Percentiles rank a stretch among this genome's conserved stretches.
phyloP scores from a whole-genome alignment of 345 rosid species.

The Linum usitatissimum region DNA sequence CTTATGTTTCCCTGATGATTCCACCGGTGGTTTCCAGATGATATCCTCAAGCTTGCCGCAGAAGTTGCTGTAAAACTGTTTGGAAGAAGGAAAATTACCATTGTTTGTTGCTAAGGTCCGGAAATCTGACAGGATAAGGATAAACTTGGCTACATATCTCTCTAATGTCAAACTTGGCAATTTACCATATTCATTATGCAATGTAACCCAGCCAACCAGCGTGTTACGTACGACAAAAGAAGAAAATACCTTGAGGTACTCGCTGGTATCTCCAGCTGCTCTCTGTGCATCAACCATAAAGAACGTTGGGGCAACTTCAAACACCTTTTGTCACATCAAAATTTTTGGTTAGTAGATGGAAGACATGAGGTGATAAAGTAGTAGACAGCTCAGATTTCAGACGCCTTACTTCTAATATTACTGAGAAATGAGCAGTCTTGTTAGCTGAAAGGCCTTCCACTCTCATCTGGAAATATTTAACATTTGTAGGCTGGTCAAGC shows the following conservation, averaged over 20 bases:
- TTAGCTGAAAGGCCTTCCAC: slow-evolving; percentile 78
- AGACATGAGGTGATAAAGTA: background rate
- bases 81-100: background rate
- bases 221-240: background rate
- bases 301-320: slow-evolving; percentile 83
- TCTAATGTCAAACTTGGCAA: no score
- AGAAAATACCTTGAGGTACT: slow-evolving; percentile 66
- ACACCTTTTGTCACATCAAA: slow-evolving; percentile 37
- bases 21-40: slow-evolving; percentile 77
- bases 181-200: no score
- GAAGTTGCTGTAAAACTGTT: slow-evolving; percentile 85
- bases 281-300: slow-evolving; percentile 82
- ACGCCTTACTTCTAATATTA: slow-evolving; percentile 60
- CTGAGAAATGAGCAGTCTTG: slow-evolving; percentile 60
- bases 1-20: slow-evolving; percentile 46
- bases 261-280: slow-evolving; percentile 51
- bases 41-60: slow-evolving; percentile 80
- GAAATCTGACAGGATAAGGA: background rate
- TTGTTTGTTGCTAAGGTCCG: background rate
- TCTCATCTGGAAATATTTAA: slow-evolving; percentile 59
- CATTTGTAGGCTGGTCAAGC: no score
- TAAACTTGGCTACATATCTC: background rate
- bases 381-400: background rate
- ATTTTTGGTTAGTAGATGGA: background rate
- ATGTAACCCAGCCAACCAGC: background rate